Evolutionary conservation across 441 rosid genomes (phyloP).

Genomic region (Gossypium schwendimanii): DNA sequence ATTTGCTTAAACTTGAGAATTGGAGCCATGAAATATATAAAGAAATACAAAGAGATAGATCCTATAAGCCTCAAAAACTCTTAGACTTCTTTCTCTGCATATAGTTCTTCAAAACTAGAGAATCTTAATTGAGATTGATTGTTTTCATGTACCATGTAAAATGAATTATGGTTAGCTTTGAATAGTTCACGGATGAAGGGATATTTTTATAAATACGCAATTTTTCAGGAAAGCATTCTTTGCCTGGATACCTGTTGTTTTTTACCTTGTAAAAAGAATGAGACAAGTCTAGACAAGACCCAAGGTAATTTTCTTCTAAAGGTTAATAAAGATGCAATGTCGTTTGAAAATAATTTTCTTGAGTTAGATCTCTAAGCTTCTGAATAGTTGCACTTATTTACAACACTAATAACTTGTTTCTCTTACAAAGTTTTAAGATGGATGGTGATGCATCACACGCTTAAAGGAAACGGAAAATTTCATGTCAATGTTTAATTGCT

Average conservation of each 20-base stretch:
- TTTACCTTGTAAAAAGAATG: too few species aligned
- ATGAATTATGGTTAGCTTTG: background rate
- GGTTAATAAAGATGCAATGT: too few species aligned
- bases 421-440: too few species aligned
- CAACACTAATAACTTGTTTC: too few species aligned
- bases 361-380: too few species aligned
- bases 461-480: background rate
- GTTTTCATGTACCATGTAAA: background rate
- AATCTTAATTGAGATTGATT: background rate
- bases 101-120: background rate
- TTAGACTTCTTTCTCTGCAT: background rate
- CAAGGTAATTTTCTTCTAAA: too few species aligned
- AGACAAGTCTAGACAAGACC: too few species aligned
- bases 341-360: too few species aligned
- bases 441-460: too few species aligned
- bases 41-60: background rate
- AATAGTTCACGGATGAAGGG: background rate
- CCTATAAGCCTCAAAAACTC: background rate
- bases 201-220: background rate
- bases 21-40: background rate
- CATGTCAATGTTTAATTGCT: slow-evolving; percentile 3
- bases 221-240: background rate
- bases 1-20: background rate
- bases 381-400: too few species aligned
- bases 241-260: background rate